Conservation (phyloP, 1,284 basidiomycete genomes). For the Leucoagaricus sp. region DNA sequence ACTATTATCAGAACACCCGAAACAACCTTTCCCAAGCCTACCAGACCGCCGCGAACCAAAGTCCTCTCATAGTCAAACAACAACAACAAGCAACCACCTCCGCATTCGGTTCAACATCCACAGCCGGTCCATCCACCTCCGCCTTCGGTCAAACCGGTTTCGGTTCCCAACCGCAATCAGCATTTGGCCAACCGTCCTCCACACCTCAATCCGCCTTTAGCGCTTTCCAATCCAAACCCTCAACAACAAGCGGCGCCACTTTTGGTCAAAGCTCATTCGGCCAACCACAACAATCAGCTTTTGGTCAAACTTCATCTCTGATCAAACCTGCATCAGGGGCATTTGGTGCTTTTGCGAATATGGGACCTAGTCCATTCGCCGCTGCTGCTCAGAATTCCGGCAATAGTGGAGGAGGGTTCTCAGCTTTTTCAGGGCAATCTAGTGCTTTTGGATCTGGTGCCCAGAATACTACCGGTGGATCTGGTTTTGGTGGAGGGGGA, state of each 20-base stretch:
- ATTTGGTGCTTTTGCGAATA: slow-evolving; percentile 34
- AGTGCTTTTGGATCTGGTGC: slow-evolving; percentile 24
- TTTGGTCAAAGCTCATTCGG: slow-evolving; percentile 34
- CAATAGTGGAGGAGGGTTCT: slow-evolving; percentile 32
- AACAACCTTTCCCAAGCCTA: slow-evolving; percentile 49
- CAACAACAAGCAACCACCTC: slow-evolving; percentile 23
- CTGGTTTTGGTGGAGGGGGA: slow-evolving; percentile 21
- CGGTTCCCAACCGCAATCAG: slow-evolving; percentile 24
- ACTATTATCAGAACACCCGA: slow-evolving; percentile 42
- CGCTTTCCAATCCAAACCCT: slow-evolving; percentile 9
- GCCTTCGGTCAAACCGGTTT: slow-evolving; percentile 24
- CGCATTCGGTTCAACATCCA: slow-evolving; percentile 15
- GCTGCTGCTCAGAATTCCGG: slow-evolving; percentile 14
- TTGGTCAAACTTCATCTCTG: slow-evolving; percentile 27
- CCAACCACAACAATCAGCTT: slow-evolving; percentile 17
- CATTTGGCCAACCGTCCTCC: slow-evolving; percentile 45
- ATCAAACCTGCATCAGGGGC: slow-evolving; percentile 36
- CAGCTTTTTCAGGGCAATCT: slow-evolving; percentile 35
- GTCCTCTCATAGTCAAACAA: too few relatives aligned
- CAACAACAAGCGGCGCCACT: slow-evolving; percentile 14
- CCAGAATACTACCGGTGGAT: not conserved
- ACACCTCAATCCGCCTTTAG: slow-evolving; percentile 16
- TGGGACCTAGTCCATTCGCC: slow-evolving; percentile 25
- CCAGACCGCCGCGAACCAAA: slow-evolving; percentile 52
- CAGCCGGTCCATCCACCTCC: slow-evolving; percentile 10